phyloP scores from a whole-genome alignment of 83 land plant species.

The Picea abies region DNA sequence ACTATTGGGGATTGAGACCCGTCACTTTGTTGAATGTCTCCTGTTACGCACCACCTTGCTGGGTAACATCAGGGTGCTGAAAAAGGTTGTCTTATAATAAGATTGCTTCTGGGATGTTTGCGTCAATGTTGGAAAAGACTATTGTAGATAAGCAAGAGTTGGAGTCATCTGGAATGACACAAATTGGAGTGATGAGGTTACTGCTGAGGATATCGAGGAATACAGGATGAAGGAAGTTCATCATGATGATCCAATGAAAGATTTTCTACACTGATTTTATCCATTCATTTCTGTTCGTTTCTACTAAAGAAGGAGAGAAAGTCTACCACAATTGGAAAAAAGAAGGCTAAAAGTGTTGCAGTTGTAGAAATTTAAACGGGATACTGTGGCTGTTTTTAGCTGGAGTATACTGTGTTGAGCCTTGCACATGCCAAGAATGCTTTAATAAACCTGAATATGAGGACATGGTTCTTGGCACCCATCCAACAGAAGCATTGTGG shows the following conservation, averaged over 20 bases:
- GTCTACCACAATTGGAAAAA: no score
- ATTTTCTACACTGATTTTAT: constrained; percentile 25
- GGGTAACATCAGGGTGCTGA: no score
- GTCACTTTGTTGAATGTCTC: no score
- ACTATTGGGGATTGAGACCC: no score
- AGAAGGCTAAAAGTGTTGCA: no score
- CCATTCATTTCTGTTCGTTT: not conserved
- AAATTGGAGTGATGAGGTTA: constrained; percentile 19
- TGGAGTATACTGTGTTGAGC: constrained; percentile 91
- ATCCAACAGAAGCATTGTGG: constrained; percentile 90
- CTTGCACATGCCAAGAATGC: constrained; percentile 93
- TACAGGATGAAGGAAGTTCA: constrained; percentile 48
- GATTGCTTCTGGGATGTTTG: no score
- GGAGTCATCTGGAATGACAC: no score
- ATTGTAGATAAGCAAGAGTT: no score
- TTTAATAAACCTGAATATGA: constrained; percentile 87
- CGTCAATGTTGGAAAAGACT: no score
- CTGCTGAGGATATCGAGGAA: constrained; percentile 49
- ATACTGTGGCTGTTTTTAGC: constrained; percentile 99
- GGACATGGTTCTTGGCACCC: constrained; percentile 86
- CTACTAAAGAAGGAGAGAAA: not conserved
- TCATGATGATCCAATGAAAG: constrained; percentile 50
- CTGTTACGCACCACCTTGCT: no score
- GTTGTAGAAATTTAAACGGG: constrained; percentile 12
- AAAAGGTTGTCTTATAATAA: no score